Conservation (phyloP, 2,329 filamentous ascomycete genomes). For the Harringtonia lauricola region DNA sequence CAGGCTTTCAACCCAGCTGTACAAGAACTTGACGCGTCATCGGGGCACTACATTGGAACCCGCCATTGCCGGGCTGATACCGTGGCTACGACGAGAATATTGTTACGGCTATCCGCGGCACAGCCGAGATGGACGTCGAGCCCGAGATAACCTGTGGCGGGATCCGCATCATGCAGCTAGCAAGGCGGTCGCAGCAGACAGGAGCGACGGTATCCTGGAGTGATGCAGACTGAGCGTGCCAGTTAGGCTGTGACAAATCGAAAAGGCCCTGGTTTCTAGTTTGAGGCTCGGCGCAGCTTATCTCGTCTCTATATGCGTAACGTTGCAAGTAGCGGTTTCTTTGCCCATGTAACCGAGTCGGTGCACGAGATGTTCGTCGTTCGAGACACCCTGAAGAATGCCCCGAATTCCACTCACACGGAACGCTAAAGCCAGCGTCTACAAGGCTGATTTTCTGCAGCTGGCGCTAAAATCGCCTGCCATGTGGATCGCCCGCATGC, state of each 20-base stretch:
- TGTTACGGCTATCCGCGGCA: conserved; percentile 26
- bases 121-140: conserved; percentile 24
- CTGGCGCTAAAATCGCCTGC: too few relatives aligned
- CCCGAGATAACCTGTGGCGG: conserved; percentile 25
- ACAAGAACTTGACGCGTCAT: conserved; percentile 19
- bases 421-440: too few relatives aligned
- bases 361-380: too few relatives aligned
- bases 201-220: conserved; percentile 8
- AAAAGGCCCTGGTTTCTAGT: too few relatives aligned
- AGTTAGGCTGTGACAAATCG: too few relatives aligned
- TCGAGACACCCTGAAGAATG: background rate
- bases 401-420: conserved; percentile 9
- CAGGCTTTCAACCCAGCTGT: conserved; percentile 19
- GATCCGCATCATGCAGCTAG: conserved; percentile 28
- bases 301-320: background rate
- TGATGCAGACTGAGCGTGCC: background rate
- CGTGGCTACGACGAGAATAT: conserved; percentile 28
- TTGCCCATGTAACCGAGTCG: too few relatives aligned
- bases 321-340: background rate
- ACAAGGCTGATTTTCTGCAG: too few relatives aligned
- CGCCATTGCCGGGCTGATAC: conserved; percentile 27
- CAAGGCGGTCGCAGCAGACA: conserved; percentile 19
- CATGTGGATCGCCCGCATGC: too few relatives aligned
- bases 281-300: too few relatives aligned
- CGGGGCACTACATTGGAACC: conserved; percentile 23